phyloP scores from a whole-genome alignment of 1,284 basidiomycete species.

The Cutaneotrichosporon curvatum region DNA sequence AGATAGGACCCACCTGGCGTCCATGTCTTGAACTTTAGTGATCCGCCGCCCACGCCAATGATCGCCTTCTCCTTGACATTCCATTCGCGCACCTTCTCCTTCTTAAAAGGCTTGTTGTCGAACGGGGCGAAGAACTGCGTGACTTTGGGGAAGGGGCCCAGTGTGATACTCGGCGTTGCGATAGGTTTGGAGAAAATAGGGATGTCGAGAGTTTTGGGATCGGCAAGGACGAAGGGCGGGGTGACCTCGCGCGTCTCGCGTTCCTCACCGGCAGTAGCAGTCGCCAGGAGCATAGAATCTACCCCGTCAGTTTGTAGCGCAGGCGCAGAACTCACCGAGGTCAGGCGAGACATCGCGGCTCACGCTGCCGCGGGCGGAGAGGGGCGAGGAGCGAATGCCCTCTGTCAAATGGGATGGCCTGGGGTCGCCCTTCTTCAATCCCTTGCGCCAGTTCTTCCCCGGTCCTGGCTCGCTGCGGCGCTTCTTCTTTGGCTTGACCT shows the following conservation, averaged over 20 bases:
- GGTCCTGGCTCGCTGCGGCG: constrained; percentile 19
- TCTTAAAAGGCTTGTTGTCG: constrained; percentile 34
- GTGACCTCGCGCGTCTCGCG: constrained; percentile 4
- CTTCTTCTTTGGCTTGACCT: constrained; percentile 17
- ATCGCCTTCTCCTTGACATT: constrained; percentile 21
- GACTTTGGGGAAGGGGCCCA: constrained; percentile 35
- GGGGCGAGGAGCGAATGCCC: constrained; percentile 5
- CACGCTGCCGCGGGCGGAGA: constrained; percentile 5
- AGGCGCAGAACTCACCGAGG: constrained; percentile 10
- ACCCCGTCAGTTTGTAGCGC: background rate
- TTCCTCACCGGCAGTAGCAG: background rate
- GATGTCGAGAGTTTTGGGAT: constrained; percentile 31
- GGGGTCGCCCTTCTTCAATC: constrained; percentile 34
- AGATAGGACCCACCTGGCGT: constrained; percentile 25
- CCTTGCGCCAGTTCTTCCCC: constrained; percentile 38
- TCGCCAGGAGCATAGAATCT: constrained; percentile 10
- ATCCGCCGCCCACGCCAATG: constrained; percentile 32
- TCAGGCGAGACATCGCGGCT: constrained; percentile 28
- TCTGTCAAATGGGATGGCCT: no score
- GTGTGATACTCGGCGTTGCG: constrained; percentile 25
- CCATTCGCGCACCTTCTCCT: constrained; percentile 34
- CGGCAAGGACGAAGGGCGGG: constrained; percentile 32
- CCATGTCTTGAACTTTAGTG: constrained; percentile 38
- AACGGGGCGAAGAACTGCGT: constrained; percentile 35
- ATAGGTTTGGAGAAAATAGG: constrained; percentile 42